Evolutionary conservation across 1,284 basidiomycete genomes (phyloP).

Genomic region (Tilletia setariae): DNA sequence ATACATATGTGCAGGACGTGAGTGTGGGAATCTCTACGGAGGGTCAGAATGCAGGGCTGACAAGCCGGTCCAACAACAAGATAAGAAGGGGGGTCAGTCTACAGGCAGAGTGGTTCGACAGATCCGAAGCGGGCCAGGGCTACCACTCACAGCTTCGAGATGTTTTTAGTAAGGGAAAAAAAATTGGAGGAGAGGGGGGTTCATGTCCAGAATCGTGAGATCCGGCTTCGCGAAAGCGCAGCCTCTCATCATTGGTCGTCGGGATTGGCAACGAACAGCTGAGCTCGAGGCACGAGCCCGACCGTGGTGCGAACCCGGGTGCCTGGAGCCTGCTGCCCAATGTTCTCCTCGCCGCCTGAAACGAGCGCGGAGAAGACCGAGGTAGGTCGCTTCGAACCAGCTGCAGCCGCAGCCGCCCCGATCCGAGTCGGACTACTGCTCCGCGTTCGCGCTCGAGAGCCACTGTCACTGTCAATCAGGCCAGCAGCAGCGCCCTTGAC

Average conservation of each 20-base stretch:
- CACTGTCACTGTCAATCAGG: background rate
- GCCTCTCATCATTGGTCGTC: too few species aligned
- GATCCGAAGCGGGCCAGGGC: too few species aligned
- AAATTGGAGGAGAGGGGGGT: too few species aligned
- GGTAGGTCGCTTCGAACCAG: background rate
- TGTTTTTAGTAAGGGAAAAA: too few species aligned
- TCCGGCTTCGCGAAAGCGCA: too few species aligned
- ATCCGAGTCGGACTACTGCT: conserved; percentile 3
- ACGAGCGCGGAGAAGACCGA: background rate
- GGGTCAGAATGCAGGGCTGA: conserved; percentile 13
- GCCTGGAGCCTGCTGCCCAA: background rate
- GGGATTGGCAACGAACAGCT: conserved; percentile 36
- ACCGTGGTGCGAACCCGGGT: background rate
- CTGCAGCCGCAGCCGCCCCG: background rate
- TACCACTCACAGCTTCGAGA: too few species aligned
- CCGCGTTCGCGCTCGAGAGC: background rate
- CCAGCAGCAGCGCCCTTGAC: background rate
- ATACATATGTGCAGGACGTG: too few species aligned
- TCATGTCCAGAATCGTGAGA: too few species aligned
- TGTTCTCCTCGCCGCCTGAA: conserved; percentile 4
- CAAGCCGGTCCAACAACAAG: too few species aligned
- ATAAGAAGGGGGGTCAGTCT: too few species aligned
- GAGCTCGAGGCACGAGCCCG: conserved; percentile 37
- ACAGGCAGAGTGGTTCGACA: too few species aligned
- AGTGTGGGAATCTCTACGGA: conserved; percentile 28